These are phyloP conservation scores for Camellia granthamiana DNA, from an alignment of 148 eudicot genomes.

Conservation along the genomic window DNA sequence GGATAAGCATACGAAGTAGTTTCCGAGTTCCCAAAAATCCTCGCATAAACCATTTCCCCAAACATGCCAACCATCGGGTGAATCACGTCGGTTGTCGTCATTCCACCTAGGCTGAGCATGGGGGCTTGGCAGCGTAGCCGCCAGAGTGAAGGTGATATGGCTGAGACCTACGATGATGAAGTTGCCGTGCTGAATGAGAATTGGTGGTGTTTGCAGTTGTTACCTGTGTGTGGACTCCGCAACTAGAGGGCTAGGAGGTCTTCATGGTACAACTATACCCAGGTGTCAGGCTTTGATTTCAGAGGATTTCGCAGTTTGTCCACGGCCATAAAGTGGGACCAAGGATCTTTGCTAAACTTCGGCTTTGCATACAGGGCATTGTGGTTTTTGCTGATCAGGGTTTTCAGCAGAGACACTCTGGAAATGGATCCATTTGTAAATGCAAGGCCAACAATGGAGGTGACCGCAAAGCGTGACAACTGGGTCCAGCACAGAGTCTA, in stretches of 20 bases:
- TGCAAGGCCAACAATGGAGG: constrained; percentile 95
- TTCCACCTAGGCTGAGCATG: constrained; percentile 34
- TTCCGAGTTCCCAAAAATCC: constrained; percentile 58
- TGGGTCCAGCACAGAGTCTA: constrained; percentile 72
- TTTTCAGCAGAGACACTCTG: constrained; percentile 27
- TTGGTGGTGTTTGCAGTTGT: constrained; percentile 14
- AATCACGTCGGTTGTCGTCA: constrained; percentile 21
- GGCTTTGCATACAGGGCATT: constrained; percentile 90
- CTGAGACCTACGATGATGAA: constrained; percentile 14
- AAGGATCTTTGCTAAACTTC: constrained; percentile 47
- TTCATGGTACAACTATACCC: constrained; percentile 41
- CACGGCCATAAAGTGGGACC: constrained; percentile 77
- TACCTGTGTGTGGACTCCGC: constrained; percentile 20
- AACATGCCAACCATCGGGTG: constrained; percentile 55
- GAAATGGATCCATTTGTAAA: constrained; percentile 72
- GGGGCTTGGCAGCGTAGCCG: constrained; percentile 25
- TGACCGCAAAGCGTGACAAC: constrained; percentile 89
- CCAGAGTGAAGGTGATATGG: constrained; percentile 22
- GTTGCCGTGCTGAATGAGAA: constrained; percentile 31
- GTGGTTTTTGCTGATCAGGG: constrained; percentile 34
- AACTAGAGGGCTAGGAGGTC: constrained; percentile 51
- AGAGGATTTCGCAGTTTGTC: constrained; percentile 31
- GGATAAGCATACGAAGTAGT: constrained; percentile 35
- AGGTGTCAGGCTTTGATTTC: constrained; percentile 22
- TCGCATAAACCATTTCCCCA: constrained; percentile 63